Conservation (phyloP, 331 rosid genomes). For the Cydonia oblonga region DNA sequence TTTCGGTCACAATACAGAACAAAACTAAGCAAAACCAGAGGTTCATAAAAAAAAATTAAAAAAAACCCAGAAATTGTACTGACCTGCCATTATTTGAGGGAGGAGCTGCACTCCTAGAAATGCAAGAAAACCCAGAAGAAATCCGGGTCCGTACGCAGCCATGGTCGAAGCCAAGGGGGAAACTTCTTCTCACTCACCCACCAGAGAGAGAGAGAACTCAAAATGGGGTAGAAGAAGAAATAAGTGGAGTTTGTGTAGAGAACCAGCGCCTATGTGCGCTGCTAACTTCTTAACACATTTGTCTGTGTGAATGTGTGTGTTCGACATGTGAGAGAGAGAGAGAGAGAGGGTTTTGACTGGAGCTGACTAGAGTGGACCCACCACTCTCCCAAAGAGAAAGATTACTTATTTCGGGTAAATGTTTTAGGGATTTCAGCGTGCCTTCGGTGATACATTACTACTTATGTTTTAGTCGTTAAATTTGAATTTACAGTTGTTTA, state of each 20-base stretch:
- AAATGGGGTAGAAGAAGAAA: not conserved
- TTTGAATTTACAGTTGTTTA: no score
- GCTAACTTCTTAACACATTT: not conserved
- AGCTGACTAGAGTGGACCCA: not conserved
- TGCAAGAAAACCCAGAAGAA: conserved; percentile 38
- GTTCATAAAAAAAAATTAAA: not conserved
- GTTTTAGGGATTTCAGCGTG: not conserved
- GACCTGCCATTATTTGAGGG: conserved; percentile 64
- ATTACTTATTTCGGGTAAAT: not conserved
- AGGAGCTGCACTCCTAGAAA: conserved; percentile 57
- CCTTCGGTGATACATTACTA: no score
- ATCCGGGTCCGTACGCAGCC: conserved; percentile 23
- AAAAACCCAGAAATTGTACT: conserved; percentile 19
- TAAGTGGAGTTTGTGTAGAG: conserved; percentile 1
- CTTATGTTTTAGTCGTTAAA: no score
- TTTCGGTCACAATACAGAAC: not conserved
- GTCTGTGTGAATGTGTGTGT: not conserved
- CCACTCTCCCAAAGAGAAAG: not conserved
- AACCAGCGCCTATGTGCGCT: not conserved
- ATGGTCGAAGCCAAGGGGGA: conserved; percentile 27
- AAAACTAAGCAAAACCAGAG: not conserved
- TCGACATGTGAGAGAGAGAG: conserved; percentile 3
- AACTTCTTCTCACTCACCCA: not conserved
- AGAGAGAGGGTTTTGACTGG: conserved; percentile 7
- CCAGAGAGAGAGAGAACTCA: not conserved